Conservation (phyloP, 202 grass and related monocot genomes). For the Saccharum hybrid region DNA sequence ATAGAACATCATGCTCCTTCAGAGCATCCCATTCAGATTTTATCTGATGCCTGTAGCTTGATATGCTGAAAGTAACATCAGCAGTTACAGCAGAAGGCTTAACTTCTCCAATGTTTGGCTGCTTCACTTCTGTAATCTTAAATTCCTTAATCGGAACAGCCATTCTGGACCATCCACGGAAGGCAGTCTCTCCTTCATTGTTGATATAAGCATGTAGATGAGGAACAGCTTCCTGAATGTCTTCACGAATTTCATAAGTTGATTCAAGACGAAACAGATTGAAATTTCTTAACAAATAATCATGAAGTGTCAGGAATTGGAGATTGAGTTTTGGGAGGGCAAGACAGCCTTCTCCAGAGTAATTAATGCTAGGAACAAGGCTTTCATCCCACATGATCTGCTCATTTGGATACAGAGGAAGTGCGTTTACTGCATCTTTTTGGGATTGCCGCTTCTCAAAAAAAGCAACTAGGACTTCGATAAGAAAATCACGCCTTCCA, state of each 20-base stretch:
- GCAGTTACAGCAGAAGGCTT: constrained; percentile 89
- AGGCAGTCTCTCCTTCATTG: constrained; percentile 92
- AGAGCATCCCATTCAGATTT: constrained; percentile 93
- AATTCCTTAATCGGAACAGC: constrained; percentile 92
- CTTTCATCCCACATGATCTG: constrained; percentile 99
- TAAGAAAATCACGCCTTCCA: constrained; percentile 86
- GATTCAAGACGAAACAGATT: constrained; percentile 99
- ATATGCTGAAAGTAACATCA: constrained; percentile 82
- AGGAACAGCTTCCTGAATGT: constrained; percentile 95
- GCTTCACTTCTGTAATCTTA: constrained; percentile 88
- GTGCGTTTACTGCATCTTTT: constrained; percentile 97
- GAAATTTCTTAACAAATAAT: constrained; percentile 97
- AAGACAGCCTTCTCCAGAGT: constrained; percentile 98
- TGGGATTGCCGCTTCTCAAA: constrained; percentile 96
- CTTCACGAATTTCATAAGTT: constrained; percentile 99
- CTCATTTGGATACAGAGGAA: constrained; percentile 97
- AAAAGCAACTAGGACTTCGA: constrained; percentile 89
- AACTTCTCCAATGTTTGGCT: constrained; percentile 95
- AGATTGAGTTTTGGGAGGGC: constrained; percentile 98
- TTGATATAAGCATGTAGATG: constrained; percentile 96
- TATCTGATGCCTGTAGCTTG: constrained; percentile 84
- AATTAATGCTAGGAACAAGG: constrained; percentile 99
- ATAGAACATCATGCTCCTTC: constrained; percentile 97
- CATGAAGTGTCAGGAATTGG: constrained; percentile 96
- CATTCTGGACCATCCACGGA: constrained; percentile 99